Percentiles rank a stretch among this genome's conserved stretches.
Evolutionary conservation across 2,329 filamentous ascomycete genomes (phyloP).

Genomic region (Epichloe elymi): DNA sequence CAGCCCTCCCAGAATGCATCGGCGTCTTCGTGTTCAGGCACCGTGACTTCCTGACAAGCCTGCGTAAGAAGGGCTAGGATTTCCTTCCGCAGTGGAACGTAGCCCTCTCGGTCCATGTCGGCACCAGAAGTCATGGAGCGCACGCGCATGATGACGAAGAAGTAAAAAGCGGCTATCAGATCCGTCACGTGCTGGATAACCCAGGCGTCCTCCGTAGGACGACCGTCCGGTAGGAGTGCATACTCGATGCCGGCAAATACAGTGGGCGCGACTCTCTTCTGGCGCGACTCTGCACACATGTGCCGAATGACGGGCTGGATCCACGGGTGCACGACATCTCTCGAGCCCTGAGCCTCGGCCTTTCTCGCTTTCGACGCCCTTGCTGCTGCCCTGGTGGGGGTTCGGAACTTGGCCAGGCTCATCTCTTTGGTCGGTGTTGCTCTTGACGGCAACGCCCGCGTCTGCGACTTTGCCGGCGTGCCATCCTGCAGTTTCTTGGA

Average conservation of each 20-base stretch:
- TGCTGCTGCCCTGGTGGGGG: slow-evolving; percentile 16
- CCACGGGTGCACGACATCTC: slow-evolving; percentile 45
- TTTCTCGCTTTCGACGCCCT: slow-evolving; percentile 29
- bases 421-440: slow-evolving; percentile 34
- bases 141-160: slow-evolving; percentile 43
- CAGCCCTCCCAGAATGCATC: slow-evolving; percentile 39
- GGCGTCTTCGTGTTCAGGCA: slow-evolving; percentile 29
- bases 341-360: slow-evolving; percentile 10
- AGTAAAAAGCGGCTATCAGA: slow-evolving; percentile 46
- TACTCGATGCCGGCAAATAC: slow-evolving; percentile 61
- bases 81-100: slow-evolving; percentile 30
- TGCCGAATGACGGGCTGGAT: slow-evolving; percentile 54
- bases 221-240: slow-evolving; percentile 31
- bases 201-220: slow-evolving; percentile 34
- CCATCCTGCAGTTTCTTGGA: slow-evolving; percentile 17
- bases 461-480: slow-evolving; percentile 14
- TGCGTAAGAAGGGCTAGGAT: slow-evolving; percentile 29
- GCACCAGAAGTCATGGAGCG: slow-evolving; percentile 25
- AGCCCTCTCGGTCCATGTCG: slow-evolving; percentile 28
- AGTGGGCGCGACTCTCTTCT: slow-evolving; percentile 52
- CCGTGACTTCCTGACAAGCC: slow-evolving; percentile 27
- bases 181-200: slow-evolving; percentile 34
- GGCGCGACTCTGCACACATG: slow-evolving; percentile 46
- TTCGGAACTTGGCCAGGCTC: slow-evolving; percentile 30
- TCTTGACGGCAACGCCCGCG: slow-evolving; percentile 25